A percentile compares a stretch with the other conserved stretches of the same genome.
phyloP scores from a whole-genome alignment of 2,329 filamentous ascomycete genomes.

The Apiospora kogelbergensis region DNA sequence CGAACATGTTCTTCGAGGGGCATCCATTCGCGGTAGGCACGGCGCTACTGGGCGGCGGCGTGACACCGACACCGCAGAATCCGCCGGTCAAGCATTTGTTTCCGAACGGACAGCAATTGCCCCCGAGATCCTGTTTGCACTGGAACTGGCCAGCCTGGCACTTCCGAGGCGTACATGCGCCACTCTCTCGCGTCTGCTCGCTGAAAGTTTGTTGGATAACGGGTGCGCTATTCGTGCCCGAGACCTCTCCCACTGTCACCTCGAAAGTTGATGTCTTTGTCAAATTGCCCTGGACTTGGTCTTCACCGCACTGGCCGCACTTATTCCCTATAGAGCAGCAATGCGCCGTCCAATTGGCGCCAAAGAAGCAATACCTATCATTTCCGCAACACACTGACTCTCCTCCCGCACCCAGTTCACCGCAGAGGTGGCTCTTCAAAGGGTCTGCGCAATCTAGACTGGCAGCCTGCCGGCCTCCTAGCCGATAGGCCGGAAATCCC shows the following conservation, averaged over 20 bases:
- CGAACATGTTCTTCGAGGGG: conserved; percentile 40
- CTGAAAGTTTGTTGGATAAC: background rate
- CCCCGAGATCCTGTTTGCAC: conserved; percentile 44
- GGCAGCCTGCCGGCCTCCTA: conserved; percentile 7
- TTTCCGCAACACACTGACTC: conserved; percentile 25
- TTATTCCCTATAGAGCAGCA: conserved; percentile 33
- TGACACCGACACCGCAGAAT: conserved; percentile 33
- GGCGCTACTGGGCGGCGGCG: conserved; percentile 27
- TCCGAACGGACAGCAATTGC: conserved; percentile 50
- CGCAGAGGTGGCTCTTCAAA: conserved; percentile 7
- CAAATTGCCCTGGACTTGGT: conserved; percentile 29
- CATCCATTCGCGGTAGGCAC: conserved; percentile 42
- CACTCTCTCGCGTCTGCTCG: conserved; percentile 15
- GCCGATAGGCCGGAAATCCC: background rate
- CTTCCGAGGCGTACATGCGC: conserved; percentile 18
- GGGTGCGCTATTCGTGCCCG: conserved; percentile 20
- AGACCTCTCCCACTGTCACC: conserved; percentile 24
- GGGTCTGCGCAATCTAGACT: background rate
- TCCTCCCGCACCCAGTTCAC: conserved; percentile 8
- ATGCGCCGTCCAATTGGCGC: conserved; percentile 19
- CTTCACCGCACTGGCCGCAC: conserved; percentile 30
- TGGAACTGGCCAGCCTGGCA: conserved; percentile 36
- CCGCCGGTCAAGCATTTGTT: conserved; percentile 39
- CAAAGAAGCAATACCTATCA: conserved; percentile 16
- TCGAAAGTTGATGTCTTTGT: background rate